Evolutionary conservation across 225 moss, liverwort and hornwort species (phyloP), one percentile per base, ranked within the genome.

Genomic region (Pleurozium schreberi): DNA sequence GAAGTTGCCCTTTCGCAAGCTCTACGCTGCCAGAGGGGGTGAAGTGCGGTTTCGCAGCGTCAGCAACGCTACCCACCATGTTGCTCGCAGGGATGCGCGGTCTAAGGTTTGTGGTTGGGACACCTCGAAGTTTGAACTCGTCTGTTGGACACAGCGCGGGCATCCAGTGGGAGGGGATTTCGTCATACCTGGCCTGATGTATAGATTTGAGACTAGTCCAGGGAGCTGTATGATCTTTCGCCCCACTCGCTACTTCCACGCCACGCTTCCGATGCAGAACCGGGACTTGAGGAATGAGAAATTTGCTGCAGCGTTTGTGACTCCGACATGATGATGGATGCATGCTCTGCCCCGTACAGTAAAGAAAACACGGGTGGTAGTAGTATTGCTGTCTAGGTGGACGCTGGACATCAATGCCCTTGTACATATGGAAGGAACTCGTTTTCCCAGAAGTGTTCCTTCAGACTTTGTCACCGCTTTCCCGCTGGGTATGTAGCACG

Each of bases 181-280:
- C 63, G 94, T 94, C 90, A 89, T 94, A 11, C 94, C 94, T 22
- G 94, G 94, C 31, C 87, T 94, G 6, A 91, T 94, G 91, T 92
- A 92, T 55, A 92, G 85, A 79, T 94, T 94, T 62, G 87, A 85
- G 70, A 92, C 85, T 18, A 71, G 43, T 38, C 52, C 90, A 36
- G 91, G 94, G 14, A 87, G 87, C 78, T 47, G 92, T 15, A 76
- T 94, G 2, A 81, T 94, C 78, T 91, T 94, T 77, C 92, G 94
- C 22, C 94, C 94, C 52, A 42, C 53, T 20, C 92, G 94, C 34
- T 94, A 88, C 81, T 94, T 86, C 82, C 92, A 94, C 78, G 92
- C 91, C 40, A 94, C 94, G 63, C 94, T 94, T 47, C 92, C 92
- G 21, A 60, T 50, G 27, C 83, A n/a, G 62, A 91, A 92, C 38